Base-by-base conservation (phyloP, 768 basidiomycete species). In the Psilocybe subaeruginosa region DNA sequence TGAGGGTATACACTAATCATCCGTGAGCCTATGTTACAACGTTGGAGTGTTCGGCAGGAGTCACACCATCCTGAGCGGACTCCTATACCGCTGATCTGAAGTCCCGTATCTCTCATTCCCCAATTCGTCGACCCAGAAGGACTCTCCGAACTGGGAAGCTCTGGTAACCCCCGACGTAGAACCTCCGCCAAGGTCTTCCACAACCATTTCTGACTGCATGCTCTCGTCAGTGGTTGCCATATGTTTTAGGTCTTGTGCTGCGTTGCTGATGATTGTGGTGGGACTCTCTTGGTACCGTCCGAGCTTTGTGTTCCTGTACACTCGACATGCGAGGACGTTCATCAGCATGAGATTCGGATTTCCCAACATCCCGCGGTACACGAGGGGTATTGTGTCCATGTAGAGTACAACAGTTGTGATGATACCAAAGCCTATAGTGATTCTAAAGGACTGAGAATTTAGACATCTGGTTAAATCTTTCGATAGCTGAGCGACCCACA, bases 321-420 rank as follows among this genome's bases (percentile, higher is more conserved):
- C 66, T 3, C 66, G 66, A 37, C 66, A 68, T 12, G 66, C 66
- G 62, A 68, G 62, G 27, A 65, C 54, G 19, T 68, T 68, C 16
- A 64, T 61, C 7, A 67, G 9, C 27, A 54, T 58, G 52, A 58
- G 23, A 46, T 60, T 55, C 8, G 59, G 59, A 23, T 56, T 53
- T 4, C 39, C 37, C 17, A 58, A 49, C 17, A 57, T 59, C 3
- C 47, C 45, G 9, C 60, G 52, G 19, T 61, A 62, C 31, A 61
- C 58, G 16, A 58, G 30, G 19, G 66, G 66, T 14, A 62, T 41
- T 1, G 55, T 47, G 12, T 54, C 30, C 8, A 58, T 55, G 43
- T 31, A 59, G 54, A 55, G 39, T 2, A 59, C 53, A 9, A 58
- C 48, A 8, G 62, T 55, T 0, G 61, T 45, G 16, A 61, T 23